phyloP scores from a whole-genome alignment of 805 yeast species.

The Saturnispora dispora region DNA sequence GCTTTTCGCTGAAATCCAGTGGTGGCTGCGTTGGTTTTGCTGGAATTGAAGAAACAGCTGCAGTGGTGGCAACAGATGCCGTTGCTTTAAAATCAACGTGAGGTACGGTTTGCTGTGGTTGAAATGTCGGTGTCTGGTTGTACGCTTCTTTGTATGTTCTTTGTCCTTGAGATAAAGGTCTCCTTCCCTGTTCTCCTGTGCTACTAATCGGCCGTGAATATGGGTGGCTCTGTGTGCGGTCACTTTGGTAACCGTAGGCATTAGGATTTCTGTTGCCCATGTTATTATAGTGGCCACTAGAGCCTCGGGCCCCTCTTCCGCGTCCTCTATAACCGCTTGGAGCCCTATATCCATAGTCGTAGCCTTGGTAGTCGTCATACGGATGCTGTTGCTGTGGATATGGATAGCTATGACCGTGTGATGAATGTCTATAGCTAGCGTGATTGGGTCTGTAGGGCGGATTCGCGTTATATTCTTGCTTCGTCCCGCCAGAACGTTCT shows the following conservation, averaged over 20 bases:
- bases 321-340: constrained; percentile 1
- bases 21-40: background rate
- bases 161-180: background rate
- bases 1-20: constrained; percentile 16
- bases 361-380: constrained; percentile 3
- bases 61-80: background rate
- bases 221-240: background rate
- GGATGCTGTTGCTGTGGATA: background rate
- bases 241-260: constrained; percentile 1
- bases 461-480: background rate
- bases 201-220: background rate
- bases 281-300: background rate
- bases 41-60: background rate
- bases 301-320: constrained; percentile 1
- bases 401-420: background rate
- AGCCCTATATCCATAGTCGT: background rate
- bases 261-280: background rate
- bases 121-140: background rate
- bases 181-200: background rate
- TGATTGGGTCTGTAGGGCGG: background rate
- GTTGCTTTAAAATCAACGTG: background rate
- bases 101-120: background rate
- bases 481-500: background rate
- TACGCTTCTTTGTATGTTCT: background rate
- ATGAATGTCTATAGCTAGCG: background rate